Evolutionary conservation across 257 asterid species (phyloP).

Genomic region (Jacaranda copaia): DNA sequence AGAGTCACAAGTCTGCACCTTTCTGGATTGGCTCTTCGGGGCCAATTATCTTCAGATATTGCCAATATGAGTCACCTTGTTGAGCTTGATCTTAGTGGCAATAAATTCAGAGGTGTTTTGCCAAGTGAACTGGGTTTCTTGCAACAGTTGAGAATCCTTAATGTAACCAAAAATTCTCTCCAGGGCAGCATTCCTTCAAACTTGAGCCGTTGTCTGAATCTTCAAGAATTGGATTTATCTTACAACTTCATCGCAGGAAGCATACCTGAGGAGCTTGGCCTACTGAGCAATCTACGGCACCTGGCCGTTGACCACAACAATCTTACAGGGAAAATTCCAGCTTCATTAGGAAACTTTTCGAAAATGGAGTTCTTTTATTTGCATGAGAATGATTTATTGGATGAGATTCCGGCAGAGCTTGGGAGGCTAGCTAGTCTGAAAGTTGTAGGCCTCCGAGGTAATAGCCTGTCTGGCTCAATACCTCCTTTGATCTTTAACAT

Average conservation of each 20-base stretch:
- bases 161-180: conserved; percentile 42
- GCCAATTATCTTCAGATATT: conserved; percentile 29
- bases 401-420: conserved; percentile 44
- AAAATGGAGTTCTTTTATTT: conserved; percentile 42
- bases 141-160: conserved; percentile 40
- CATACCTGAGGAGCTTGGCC: conserved; percentile 49
- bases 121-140: conserved; percentile 48
- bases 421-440: conserved; percentile 39
- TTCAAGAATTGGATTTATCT: conserved; percentile 42
- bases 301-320: conserved; percentile 44
- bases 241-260: conserved; percentile 41
- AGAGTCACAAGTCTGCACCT: conserved; percentile 42
- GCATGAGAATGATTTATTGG: conserved; percentile 42
- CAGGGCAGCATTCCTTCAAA: conserved; percentile 45
- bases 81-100: conserved; percentile 46
- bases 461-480: conserved; percentile 39
- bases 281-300: conserved; percentile 33
- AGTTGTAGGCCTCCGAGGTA: conserved; percentile 38
- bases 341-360: conserved; percentile 48
- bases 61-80: conserved; percentile 44
- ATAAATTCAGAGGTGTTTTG: conserved; percentile 40
- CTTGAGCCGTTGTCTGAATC: conserved; percentile 40
- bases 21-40: conserved; percentile 42
- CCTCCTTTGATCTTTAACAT: conserved; percentile 52
- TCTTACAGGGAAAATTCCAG: conserved; percentile 44